Evolutionary conservation across 2,329 filamentous ascomycete species (phyloP).

Genomic region (Cladosporium cucumerinum): DNA sequence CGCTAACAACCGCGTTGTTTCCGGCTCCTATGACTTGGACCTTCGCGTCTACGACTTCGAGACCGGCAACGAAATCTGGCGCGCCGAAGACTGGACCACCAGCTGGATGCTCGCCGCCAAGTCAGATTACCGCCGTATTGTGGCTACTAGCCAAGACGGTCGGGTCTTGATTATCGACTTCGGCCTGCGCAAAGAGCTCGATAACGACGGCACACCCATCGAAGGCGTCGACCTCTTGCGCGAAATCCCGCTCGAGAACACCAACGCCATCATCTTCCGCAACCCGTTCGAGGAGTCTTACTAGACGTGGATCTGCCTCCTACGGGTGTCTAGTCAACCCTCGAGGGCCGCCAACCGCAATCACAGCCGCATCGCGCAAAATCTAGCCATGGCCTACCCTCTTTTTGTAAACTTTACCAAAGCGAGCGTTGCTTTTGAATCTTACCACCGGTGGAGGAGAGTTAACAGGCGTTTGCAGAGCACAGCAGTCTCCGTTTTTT

Average conservation of each 20-base stretch:
- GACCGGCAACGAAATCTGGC: slow-evolving; percentile 71
- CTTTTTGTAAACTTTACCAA: neutral
- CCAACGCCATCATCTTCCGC: slow-evolving; percentile 26
- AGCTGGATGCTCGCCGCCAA: slow-evolving; percentile 97
- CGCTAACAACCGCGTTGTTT: slow-evolving; percentile 79
- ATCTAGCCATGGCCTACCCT: neutral
- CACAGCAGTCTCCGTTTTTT: slow-evolving; percentile 4
- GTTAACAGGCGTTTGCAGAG: neutral
- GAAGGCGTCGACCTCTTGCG: slow-evolving; percentile 51
- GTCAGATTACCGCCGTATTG: slow-evolving; percentile 89
- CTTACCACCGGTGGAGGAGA: neutral
- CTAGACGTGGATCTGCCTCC: neutral
- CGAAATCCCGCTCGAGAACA: slow-evolving; percentile 24
- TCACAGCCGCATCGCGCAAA: neutral
- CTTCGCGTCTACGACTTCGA: slow-evolving; percentile 90
- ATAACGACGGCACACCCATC: slow-evolving; percentile 43
- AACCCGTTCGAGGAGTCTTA: slow-evolving; percentile 20
- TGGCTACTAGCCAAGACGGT: slow-evolving; percentile 91
- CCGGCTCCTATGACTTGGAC: slow-evolving; percentile 90
- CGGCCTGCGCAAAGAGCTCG: slow-evolving; percentile 44
- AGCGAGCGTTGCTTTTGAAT: neutral
- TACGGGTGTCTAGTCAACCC: neutral
- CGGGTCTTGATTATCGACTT: slow-evolving; percentile 94
- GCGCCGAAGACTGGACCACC: slow-evolving; percentile 91
- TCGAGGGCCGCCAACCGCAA: neutral